phyloP scores from a whole-genome alignment of 1,284 basidiomycete species.

The Bjerkandera adusta region DNA sequence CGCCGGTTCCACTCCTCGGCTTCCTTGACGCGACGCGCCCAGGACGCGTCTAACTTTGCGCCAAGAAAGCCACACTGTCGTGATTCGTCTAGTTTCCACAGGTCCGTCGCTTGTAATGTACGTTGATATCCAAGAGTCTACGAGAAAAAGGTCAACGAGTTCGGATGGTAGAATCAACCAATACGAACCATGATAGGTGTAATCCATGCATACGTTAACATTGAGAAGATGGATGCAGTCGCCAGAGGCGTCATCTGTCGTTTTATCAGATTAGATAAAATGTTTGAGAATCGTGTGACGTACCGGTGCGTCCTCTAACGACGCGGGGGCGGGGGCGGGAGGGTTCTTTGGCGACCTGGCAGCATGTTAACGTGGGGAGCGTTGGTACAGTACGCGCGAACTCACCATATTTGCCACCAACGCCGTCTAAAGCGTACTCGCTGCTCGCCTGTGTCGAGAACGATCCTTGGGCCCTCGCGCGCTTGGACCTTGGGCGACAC shows the following conservation, averaged over 20 bases:
- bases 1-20: slow-evolving; percentile 56
- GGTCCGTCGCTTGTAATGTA: slow-evolving; percentile 68
- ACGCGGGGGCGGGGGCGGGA: slow-evolving; percentile 54
- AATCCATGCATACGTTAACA: slow-evolving; percentile 64
- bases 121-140: slow-evolving; percentile 64
- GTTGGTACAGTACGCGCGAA: slow-evolving; percentile 5
- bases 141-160: background rate
- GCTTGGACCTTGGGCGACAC: slow-evolving; percentile 8
- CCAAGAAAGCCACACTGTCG: slow-evolving; percentile 52
- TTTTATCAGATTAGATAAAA: background rate
- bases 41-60: slow-evolving; percentile 46
- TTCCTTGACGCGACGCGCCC: slow-evolving; percentile 41
- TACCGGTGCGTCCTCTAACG: slow-evolving; percentile 57
- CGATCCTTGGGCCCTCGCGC: slow-evolving; percentile 27
- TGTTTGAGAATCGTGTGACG: slow-evolving; percentile 2
- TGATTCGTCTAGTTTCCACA: slow-evolving; percentile 65
- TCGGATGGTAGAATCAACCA: slow-evolving; percentile 13
- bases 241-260: slow-evolving; percentile 55
- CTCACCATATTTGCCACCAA: slow-evolving; percentile 50
- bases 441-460: slow-evolving; percentile 48
- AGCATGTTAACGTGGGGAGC: background rate
- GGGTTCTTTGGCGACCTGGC: slow-evolving; percentile 55
- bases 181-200: slow-evolving; percentile 62
- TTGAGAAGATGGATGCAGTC: slow-evolving; percentile 52
- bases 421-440: slow-evolving; percentile 39